Percentiles rank a stretch among this genome's conserved stretches.
These are phyloP conservation scores for Quercus aquifolioides DNA, from an alignment of 306 rosid species.

Conservation along the genomic window DNA sequence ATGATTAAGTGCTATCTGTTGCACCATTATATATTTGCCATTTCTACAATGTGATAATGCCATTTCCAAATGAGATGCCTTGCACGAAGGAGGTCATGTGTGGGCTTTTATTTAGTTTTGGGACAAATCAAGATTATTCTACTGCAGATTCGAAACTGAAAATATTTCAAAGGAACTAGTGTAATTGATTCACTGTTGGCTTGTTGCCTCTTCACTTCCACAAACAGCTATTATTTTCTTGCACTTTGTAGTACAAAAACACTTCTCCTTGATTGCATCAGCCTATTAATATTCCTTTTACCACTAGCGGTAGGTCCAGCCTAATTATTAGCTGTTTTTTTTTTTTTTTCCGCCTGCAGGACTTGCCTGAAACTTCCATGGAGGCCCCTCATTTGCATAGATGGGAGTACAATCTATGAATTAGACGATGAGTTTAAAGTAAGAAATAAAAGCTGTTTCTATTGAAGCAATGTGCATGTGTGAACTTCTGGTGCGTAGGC, in stretches of 20 bases:
- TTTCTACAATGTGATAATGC: too few species aligned
- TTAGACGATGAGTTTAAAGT: constrained; percentile 56
- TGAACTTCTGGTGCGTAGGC: neutral
- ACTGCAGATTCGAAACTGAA: too few species aligned
- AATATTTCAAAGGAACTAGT: neutral
- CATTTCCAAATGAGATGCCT: too few species aligned
- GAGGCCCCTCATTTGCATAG: constrained; percentile 76
- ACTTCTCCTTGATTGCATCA: neutral
- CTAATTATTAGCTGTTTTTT: neutral
- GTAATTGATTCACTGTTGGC: neutral
- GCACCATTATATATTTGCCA: too few species aligned
- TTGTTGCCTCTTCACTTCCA: neutral
- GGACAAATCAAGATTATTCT: too few species aligned
- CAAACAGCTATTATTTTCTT: neutral
- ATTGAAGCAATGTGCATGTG: neutral
- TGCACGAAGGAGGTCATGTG: too few species aligned
- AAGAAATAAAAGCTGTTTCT: constrained; percentile 16
- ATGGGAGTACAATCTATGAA: constrained; percentile 74
- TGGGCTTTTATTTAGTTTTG: too few species aligned
- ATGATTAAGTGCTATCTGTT: too few species aligned
- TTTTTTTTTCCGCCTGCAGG: constrained; percentile 42
- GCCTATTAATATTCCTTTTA: neutral
- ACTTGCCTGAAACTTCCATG: constrained; percentile 89
- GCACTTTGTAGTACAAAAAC: neutral
- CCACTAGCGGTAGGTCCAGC: neutral